Base-by-base conservation (phyloP, 202 grass and related monocot species). In the Hordeum pubiflorum region DNA sequence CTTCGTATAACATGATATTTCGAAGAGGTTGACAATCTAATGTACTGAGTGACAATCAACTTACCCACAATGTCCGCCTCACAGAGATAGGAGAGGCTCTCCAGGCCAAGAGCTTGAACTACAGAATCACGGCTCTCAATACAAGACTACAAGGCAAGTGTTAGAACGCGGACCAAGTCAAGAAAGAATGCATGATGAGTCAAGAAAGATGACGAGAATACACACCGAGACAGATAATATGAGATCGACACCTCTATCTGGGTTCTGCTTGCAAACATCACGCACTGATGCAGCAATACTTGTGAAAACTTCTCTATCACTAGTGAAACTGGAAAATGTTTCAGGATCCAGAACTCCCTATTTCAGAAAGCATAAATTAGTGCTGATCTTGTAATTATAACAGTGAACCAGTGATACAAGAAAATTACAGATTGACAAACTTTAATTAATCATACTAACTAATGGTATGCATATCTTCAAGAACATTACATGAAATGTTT, bases 201-300 rank as follows among this genome's bases (percentile, higher is more conserved):
- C 22, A 55, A 69, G 78, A 69, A 73, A 69, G 11, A 46, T 21
- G 9, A 11, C 29, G 10, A 73, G 43, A 70, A 87, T 70, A 87
- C 90, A 83, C 84, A 94, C 95, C 33, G 92, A 93, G 48, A 94
- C 89, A 58, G 90, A 93, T 82, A 94, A 81, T 88, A 94, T 91
- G 79, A 98, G 74, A 75, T 98, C 95, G 60, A 94, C 95, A 21
- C 95, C 95, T 83, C 95, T 94, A 87, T 98, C 95, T 78, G 95
- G 82, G 77, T 93, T 89, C 58, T 91, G 76, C 82, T 90, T 93
- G 83, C 95, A 98, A 84, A 98, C 88, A 86, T 98, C 95, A 22
- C 90, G 88, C 73, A 98, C 72, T 80, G 95, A 98, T 86, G 90
- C 83, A 69, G 92, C 92, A 73, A 94, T 69, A 84, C 95, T 91